Conservation (phyloP, 495 filamentous ascomycete genomes). For the Podospora bellae-mahoneyi region DNA sequence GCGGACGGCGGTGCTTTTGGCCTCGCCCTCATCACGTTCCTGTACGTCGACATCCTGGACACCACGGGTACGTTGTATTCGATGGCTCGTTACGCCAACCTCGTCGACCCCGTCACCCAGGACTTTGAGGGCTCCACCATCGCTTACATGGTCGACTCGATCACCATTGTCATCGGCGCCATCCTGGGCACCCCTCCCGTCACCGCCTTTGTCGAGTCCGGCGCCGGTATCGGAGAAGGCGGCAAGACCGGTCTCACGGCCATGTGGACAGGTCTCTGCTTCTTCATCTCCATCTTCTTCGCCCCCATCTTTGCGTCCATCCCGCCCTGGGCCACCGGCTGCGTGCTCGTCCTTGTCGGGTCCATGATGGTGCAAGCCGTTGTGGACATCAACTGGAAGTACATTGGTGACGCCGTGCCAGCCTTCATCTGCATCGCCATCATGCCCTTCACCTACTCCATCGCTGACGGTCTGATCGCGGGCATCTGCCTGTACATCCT, state of each 20-base stretch:
- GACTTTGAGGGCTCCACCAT: slow-evolving; percentile 77
- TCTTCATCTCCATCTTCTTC: slow-evolving; percentile 84
- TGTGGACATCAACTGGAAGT: slow-evolving; percentile 79
- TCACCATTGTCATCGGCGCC: slow-evolving; percentile 72
- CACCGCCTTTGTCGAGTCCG: slow-evolving; percentile 79
- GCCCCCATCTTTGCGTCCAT: slow-evolving; percentile 83
- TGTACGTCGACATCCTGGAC: slow-evolving; percentile 82
- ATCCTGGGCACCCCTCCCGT: slow-evolving; percentile 72
- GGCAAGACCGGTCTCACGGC: slow-evolving; percentile 78
- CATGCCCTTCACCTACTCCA: slow-evolving; percentile 84
- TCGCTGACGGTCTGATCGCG: slow-evolving; percentile 72
- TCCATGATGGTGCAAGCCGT: slow-evolving; percentile 74
- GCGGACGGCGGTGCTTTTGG: slow-evolving; percentile 63
- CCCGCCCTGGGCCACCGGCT: slow-evolving; percentile 79
- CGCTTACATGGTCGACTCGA: slow-evolving; percentile 75
- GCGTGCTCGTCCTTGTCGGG: slow-evolving; percentile 75
- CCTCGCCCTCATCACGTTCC: slow-evolving; percentile 75
- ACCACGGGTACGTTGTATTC: slow-evolving; percentile 75
- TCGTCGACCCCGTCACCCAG: slow-evolving; percentile 67
- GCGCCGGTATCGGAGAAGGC: slow-evolving; percentile 80
- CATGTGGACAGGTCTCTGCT: slow-evolving; percentile 70
- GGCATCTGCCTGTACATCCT: slow-evolving; percentile 71
- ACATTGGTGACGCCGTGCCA: slow-evolving; percentile 72
- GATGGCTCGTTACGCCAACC: slow-evolving; percentile 73
- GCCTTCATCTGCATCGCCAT: slow-evolving; percentile 75